Base-by-base conservation (phyloP, 208 protist species). In the Trypanosoma melophagium region DNA sequence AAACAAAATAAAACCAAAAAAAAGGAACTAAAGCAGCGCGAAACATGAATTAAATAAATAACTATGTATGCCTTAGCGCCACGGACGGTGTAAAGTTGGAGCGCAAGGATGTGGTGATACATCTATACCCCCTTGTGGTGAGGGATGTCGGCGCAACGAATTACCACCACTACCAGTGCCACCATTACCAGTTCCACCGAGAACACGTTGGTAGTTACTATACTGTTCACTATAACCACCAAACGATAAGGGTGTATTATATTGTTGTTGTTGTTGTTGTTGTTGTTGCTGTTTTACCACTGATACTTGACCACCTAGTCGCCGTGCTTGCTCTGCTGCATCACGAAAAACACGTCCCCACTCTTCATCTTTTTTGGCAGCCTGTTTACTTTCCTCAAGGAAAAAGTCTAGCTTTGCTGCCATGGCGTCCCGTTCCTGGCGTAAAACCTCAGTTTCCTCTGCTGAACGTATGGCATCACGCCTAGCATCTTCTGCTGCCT, bases 351-450 rank as follows among this genome's bases (percentile, higher is more conserved):
- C 64, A 0, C 83, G 80, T 41, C 81, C 71, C 55, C 88, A 86
- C 53, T 82, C 83, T 19, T 80, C 78, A 56, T 87, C 83, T 51
- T 76, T 77, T 22, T 53, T 58, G 35, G 85, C 57, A 24, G 87
- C 80, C 25, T 52, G 58, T 60, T 77, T 79, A 42, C 79, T 84
- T 35, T 84, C 78, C 28, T 85, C 78, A n/a, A 94, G 72, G 38
- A 92, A 87, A 28, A 73, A 66, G 41, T 92, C 79, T 3, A 94
- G 68, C 63, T 83, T 77, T 22, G 74, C 77, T 22, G 89, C 71
- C 65, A 94, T 82, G 35, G 72, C 79, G 52, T 94, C 86, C 21
- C 80, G 74, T 69, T 94, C 86, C 10, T 79, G 62, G 0, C 83
- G 83, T 56, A 94, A 77, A 42, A 65, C 35, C 68, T 80, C 77